Percentiles rank a stretch among this genome's conserved stretches.
Evolutionary conservation across 2,329 filamentous ascomycete species (phyloP).

Genomic region (Acephala macrosclerotiorum): DNA sequence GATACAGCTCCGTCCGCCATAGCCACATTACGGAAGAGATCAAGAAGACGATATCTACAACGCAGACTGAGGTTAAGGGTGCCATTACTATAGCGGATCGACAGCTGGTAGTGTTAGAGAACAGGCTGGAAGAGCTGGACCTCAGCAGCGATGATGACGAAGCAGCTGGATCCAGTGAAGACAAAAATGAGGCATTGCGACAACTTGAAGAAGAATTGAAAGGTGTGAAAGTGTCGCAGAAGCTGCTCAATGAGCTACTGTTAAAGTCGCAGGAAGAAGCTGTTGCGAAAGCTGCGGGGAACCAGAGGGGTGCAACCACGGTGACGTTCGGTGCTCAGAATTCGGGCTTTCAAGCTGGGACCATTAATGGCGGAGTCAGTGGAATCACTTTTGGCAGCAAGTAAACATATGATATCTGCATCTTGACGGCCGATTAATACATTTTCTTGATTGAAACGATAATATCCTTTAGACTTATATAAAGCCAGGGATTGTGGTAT

Average conservation of each 20-base stretch:
- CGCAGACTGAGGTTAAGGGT: slow-evolving; percentile 39
- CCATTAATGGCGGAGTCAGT: slow-evolving; percentile 33
- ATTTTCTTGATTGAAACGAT: background rate
- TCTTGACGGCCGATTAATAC: slow-evolving; percentile 1
- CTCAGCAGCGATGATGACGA: slow-evolving; percentile 34
- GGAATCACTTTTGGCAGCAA: slow-evolving; percentile 35
- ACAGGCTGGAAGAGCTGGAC: slow-evolving; percentile 40
- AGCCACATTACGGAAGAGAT: slow-evolving; percentile 44
- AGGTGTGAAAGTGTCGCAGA: slow-evolving; percentile 32
- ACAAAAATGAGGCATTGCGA: slow-evolving; percentile 31
- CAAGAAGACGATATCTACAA: slow-evolving; percentile 42
- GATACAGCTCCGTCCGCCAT: slow-evolving; percentile 45
- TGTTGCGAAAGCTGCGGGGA: slow-evolving; percentile 33
- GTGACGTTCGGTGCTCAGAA: slow-evolving; percentile 36
- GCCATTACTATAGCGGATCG: slow-evolving; percentile 38
- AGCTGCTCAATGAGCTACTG: slow-evolving; percentile 35
- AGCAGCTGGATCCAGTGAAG: slow-evolving; percentile 17
- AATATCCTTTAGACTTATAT: background rate
- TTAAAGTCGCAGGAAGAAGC: slow-evolving; percentile 36
- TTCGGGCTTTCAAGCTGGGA: slow-evolving; percentile 34
- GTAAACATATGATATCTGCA: slow-evolving; percentile 21
- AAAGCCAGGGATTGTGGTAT: too few relatives aligned
- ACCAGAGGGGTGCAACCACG: slow-evolving; percentile 26
- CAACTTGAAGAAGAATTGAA: slow-evolving; percentile 37
- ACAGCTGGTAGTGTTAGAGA: slow-evolving; percentile 38